Percentiles rank a stretch among this genome's conserved stretches.
These are phyloP conservation scores for Kurtzmaniella quercitrusa DNA, from an alignment of 1,139 yeast species.

Conservation along the genomic window DNA sequence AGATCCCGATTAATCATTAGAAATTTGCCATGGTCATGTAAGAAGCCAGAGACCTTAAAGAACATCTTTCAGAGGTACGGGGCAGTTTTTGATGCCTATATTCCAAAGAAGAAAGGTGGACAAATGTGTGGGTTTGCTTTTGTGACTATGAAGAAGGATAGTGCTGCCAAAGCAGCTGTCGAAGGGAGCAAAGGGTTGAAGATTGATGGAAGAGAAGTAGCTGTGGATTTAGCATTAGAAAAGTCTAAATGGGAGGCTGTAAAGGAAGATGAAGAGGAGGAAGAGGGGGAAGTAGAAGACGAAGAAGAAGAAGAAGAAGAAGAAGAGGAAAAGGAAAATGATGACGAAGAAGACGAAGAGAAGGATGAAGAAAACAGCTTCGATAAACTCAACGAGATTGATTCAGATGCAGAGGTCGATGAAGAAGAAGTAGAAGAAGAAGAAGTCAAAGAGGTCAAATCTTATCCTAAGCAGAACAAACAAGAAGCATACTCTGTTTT, in stretches of 20 bases:
- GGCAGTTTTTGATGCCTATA: slow-evolving; percentile 81
- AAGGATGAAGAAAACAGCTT: slow-evolving; percentile 28
- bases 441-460: slow-evolving; percentile 25
- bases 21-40: slow-evolving; percentile 94
- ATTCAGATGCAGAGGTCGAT: slow-evolving; percentile 25
- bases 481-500: slow-evolving; percentile 72
- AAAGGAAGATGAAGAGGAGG: slow-evolving; percentile 37
- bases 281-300: slow-evolving; percentile 28
- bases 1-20: slow-evolving; percentile 82
- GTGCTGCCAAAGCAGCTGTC: slow-evolving; percentile 78
- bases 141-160: slow-evolving; percentile 79
- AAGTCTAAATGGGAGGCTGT: slow-evolving; percentile 71
- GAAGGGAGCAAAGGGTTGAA: slow-evolving; percentile 69
- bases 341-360: slow-evolving; percentile 27
- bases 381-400: slow-evolving; percentile 6
- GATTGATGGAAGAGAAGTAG: slow-evolving; percentile 87
- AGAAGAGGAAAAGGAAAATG: slow-evolving; percentile 19
- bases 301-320: slow-evolving; percentile 23
- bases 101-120: slow-evolving; percentile 86
- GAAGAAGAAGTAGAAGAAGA: slow-evolving; percentile 23
- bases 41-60: slow-evolving; percentile 68
- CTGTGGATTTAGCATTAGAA: slow-evolving; percentile 90
- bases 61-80: slow-evolving; percentile 76
- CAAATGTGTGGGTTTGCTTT: slow-evolving; percentile 94
- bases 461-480: slow-evolving; percentile 46